Evolutionary conservation across 1,284 basidiomycete species (phyloP).

Genomic region (Irpex rosettiformis): DNA sequence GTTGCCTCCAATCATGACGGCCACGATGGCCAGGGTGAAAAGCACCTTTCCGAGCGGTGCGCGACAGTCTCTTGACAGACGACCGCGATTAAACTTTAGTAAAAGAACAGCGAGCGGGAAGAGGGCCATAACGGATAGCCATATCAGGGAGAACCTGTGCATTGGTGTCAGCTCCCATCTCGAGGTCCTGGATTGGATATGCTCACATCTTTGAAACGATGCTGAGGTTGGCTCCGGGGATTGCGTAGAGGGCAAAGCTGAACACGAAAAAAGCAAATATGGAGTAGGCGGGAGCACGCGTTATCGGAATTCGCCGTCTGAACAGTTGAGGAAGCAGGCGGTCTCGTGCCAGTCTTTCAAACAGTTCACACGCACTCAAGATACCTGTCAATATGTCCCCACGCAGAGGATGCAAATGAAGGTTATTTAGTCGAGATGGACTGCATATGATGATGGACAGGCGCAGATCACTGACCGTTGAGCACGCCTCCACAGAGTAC

Average conservation of each 20-base stretch:
- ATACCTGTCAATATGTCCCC: constrained; percentile 38
- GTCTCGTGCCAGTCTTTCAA: constrained; percentile 56
- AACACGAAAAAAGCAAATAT: constrained; percentile 50
- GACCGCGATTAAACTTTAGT: constrained; percentile 61
- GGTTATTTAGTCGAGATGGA: too few relatives aligned
- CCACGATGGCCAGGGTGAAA: constrained; percentile 40
- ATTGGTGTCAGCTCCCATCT: not conserved
- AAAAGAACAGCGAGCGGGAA: constrained; percentile 61
- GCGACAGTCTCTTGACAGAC: constrained; percentile 42
- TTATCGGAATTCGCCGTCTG: constrained; percentile 43
- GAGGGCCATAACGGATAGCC: constrained; percentile 60
- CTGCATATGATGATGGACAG: not conserved
- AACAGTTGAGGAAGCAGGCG: constrained; percentile 56
- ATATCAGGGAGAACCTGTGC: constrained; percentile 55
- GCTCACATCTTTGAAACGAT: constrained; percentile 56
- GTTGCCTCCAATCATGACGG: constrained; percentile 56
- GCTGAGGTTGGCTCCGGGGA: constrained; percentile 46
- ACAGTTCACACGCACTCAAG: constrained; percentile 54
- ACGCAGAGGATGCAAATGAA: not conserved
- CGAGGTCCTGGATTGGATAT: constrained; percentile 3
- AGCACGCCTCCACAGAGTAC: constrained; percentile 70
- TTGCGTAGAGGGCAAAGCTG: constrained; percentile 53
- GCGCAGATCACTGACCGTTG: constrained; percentile 39
- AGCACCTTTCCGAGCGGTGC: constrained; percentile 39
- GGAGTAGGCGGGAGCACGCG: constrained; percentile 51